Percentiles rank a stretch among this genome's conserved stretches.
Conservation (phyloP, 73 alveolate genomes). For the Stentor coeruleus region DNA sequence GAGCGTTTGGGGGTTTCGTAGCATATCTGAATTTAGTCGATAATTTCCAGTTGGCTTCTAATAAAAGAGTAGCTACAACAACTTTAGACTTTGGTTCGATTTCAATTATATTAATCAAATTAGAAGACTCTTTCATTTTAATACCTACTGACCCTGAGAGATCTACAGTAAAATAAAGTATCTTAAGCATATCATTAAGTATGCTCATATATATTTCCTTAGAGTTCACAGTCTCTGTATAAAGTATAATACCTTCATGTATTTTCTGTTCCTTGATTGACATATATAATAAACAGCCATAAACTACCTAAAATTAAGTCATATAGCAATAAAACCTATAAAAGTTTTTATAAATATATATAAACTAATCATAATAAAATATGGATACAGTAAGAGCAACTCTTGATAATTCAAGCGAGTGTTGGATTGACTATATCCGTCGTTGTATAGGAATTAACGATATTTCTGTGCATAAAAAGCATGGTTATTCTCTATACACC, state of each 20-base stretch:
- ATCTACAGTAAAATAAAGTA: conserved; percentile 5
- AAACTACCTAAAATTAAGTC: no score
- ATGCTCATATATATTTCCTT: neutral
- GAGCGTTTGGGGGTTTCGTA: neutral
- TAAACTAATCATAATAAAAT: neutral
- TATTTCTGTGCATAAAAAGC: neutral
- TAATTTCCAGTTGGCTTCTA: neutral
- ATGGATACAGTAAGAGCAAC: conserved; percentile 8
- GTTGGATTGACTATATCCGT: conserved; percentile 5
- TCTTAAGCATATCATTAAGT: neutral
- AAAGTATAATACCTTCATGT: neutral
- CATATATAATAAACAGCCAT: no score
- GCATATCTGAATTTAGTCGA: neutral
- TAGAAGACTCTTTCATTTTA: neutral
- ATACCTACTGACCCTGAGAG: conserved; percentile 15
- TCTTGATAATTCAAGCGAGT: conserved; percentile 21
- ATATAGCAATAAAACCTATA: no score
- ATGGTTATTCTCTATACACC: conserved; percentile 36
- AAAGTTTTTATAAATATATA: no score
- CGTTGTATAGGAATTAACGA: neutral
- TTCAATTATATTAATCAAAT: neutral
- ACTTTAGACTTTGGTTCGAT: neutral
- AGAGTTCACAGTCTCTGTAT: neutral
- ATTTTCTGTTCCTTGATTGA: neutral
- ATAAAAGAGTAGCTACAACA: conserved; percentile 22